These are phyloP conservation scores for Aspergillus amoenus DNA, from an alignment of 2,329 filamentous ascomycete species.

Conservation along the genomic window DNA sequence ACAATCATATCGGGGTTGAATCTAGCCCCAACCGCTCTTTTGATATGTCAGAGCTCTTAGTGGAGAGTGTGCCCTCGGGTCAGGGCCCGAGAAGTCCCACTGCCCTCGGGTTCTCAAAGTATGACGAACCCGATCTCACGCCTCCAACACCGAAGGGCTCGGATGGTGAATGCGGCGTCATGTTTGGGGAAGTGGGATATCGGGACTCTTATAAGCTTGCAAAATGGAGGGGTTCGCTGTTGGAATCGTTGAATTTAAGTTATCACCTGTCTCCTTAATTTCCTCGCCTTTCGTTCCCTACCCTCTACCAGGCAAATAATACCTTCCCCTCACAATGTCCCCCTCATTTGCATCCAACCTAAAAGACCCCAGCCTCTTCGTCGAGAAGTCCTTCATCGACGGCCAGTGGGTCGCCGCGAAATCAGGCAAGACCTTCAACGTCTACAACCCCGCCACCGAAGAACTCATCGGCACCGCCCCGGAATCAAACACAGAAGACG, in stretches of 20 bases:
- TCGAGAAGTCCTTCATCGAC: slow-evolving; percentile 4
- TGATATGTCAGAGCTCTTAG: too few species aligned
- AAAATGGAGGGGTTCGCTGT: neutral
- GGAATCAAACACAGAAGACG: slow-evolving; percentile 73
- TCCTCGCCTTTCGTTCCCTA: neutral
- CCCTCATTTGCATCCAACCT: neutral
- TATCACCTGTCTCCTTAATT: neutral
- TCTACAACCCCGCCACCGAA: slow-evolving; percentile 68
- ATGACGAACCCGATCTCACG: neutral
- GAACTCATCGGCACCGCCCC: slow-evolving; percentile 75
- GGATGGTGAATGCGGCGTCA: neutral
- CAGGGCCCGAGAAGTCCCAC: too few species aligned
- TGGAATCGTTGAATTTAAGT: neutral
- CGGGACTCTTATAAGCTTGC: neutral
- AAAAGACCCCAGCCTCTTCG: neutral
- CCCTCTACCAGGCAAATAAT: neutral
- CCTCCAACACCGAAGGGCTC: neutral
- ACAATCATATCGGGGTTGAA: too few species aligned
- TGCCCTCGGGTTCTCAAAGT: neutral
- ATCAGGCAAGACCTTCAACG: neutral
- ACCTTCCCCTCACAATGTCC: neutral
- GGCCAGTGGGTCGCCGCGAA: slow-evolving; percentile 3
- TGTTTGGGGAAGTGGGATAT: neutral
- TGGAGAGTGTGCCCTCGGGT: too few species aligned
- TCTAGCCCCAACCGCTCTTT: too few species aligned